Percentiles rank a stretch among this genome's conserved stretches.
phyloP scores from a whole-genome alignment of 1,284 basidiomycete genomes.

The Apiotrichum laibachii region DNA sequence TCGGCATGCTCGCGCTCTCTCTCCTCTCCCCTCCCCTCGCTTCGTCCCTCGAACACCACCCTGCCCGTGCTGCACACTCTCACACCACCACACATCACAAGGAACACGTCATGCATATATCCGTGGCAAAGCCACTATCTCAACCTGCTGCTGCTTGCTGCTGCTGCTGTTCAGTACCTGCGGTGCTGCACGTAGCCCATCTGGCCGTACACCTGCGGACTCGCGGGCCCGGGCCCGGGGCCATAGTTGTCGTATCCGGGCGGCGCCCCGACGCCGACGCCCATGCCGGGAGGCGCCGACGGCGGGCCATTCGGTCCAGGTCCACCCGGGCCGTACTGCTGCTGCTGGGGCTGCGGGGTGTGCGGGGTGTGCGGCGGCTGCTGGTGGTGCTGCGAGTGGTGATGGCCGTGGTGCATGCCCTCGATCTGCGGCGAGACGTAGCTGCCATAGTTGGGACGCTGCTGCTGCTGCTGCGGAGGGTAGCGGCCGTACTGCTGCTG shows the following conservation, averaged over 20 bases:
- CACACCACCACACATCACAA: too few relatives aligned
- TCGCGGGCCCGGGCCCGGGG: conserved; percentile 1
- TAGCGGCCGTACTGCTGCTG: not conserved
- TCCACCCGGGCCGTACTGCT: too few relatives aligned
- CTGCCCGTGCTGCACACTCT: too few relatives aligned
- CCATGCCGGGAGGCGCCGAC: not conserved
- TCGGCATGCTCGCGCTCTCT: too few relatives aligned
- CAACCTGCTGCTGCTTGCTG: not conserved
- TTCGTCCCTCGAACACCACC: too few relatives aligned
- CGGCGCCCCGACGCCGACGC: not conserved
- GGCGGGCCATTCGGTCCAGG: not conserved
- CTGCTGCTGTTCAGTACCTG: not conserved
- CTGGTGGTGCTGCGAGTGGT: not conserved
- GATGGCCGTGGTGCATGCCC: not conserved
- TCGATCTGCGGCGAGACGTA: conserved; percentile 6
- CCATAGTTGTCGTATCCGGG: conserved; percentile 9
- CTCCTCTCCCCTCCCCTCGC: too few relatives aligned
- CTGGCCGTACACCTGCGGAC: conserved; percentile 11
- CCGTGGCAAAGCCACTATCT: not conserved
- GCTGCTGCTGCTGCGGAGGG: not conserved
- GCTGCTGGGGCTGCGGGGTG: too few relatives aligned
- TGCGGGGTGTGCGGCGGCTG: not conserved
- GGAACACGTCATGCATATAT: conserved; percentile 6
- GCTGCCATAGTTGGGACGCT: not conserved
- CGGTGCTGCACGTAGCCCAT: conserved; percentile 11